Base-by-base conservation (phyloP, 495 filamentous ascomycete genomes). In the Parachaetomium inaequale region DNA sequence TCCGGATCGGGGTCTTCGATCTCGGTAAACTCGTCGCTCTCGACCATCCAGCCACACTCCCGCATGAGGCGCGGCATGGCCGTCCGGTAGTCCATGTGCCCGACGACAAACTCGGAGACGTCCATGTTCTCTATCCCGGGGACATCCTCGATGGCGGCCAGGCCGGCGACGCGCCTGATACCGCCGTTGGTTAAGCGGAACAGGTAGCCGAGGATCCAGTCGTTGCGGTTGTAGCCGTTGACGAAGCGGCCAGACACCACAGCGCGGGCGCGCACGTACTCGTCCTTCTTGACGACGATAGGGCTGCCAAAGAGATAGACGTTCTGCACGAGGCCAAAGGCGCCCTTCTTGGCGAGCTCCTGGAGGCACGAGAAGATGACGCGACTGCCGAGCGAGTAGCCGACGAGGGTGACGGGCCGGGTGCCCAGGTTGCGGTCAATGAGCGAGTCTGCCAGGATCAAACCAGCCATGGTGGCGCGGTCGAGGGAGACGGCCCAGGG, bases 1-100 rank as follows among this genome's bases (percentile, higher is more conserved):
- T 98, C 95, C 4, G 94, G 94, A 68, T 99, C 94, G 2, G 95
- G 92, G 64, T 98, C 95, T 66, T 98, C 93, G 55, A 99, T 98
- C 73, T 99, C 94, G 2, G 87, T 85, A 70, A 99, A 99, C 70
- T 98, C 95, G 58, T 96, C 93, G 61, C 87, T 90, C 64, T 94
- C 84, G 2, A 98, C 89, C 51, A 88, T 74, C 91, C 92, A 99
- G 31, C 93, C 93, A 53, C 76, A 80, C 66, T 90, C 85, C 43
- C 88, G 84, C 17, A 99, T 79, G 10, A 99, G 81, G 43, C 84
- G 85, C 14, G 94, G 94, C 86, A 99, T 97, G 17, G 90, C 90
- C 25, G 85, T 80, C 61, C 94, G 89, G 75, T 99, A 99, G 34
- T 91, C 89, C 94, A 99, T 99, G 71, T 99, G 94, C 11, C 94